Base-by-base conservation (phyloP, 176 grass and related monocot genomes). In the Musa troglodytarum region DNA sequence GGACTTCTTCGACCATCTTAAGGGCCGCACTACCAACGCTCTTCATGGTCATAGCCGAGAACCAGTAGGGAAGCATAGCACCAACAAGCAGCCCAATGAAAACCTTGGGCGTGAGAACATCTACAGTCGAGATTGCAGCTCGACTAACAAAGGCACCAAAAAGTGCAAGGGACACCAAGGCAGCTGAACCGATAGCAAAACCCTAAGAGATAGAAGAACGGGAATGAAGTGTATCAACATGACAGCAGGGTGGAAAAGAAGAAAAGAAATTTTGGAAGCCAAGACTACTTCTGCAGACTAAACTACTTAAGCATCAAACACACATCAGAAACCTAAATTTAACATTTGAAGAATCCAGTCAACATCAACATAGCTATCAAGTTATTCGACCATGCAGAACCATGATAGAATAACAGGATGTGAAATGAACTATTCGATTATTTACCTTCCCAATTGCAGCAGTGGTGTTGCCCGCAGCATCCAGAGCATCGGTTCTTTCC, bases 21-120 rank as follows among this genome's bases (percentile, higher is more conserved):
- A 94, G 88, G 0, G 91, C 91, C 51, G 91, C 91, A 19, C 87
- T 90, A n/a, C 91, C 91, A 75, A 94, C 87, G 77, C 91, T 94
- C 80, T 94, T 94, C 91, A 94, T 94, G 23, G 91, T 94, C 91
- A 94, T 94, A 0, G 91, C 91, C 2, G 91, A 94, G 85, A 94
- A 94, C 91, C 91, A 93, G 73, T 93, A 93, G 0, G 90, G 90
- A 25, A 93, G 90, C 90, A 92, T 92, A 21, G 90, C 90, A 3
- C 90, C 90, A 79, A 93, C 85, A 73, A 93, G 74, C 77, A 93
- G 70, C 3, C 90, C 90, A 79, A 93, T 93, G 80, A 93, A 90
- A 26, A 93, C 90, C 52, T 93, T 89, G 16, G 90, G 90, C 5
- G 91, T 84, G 62, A 94, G 77, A 57, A 94, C 91, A 86, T 94